Evolutionary conservation across 2,329 filamentous ascomycete species (phyloP), one percentile per base, ranked within the genome.

Genomic region (Fonsecaea nubica): DNA sequence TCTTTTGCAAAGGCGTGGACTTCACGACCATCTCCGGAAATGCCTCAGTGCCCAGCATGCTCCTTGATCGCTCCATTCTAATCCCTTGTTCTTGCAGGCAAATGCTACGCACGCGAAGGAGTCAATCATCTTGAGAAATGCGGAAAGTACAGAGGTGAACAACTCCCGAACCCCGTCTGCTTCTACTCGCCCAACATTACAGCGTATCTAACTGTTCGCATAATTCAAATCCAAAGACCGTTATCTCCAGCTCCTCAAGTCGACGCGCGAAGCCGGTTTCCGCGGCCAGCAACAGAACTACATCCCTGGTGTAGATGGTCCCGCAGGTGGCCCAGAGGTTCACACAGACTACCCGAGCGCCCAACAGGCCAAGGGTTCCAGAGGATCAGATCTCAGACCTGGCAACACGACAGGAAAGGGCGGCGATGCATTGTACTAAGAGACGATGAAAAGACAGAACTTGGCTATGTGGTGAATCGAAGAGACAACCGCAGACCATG

Each of bases 81-180:
- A 61, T 33, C 4, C 15, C 3, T n/a, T 30, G 9, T 15, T 4
- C 42, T 88, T 79, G 80, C 89, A 83, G 85, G 85, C 72, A 89
- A 88, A 80, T 90, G 87, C 79, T 90, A 90, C 79, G 80, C 82
- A 71, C 69, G 71, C 30, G 87, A 90, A 79, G 87, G 87, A 8
- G 86, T 89, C 62, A 89, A 89, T 75, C 87, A 90, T 77, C 77
- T 90, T 73, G 87, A 89, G 83, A 89, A 89, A 79, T 90, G 87
- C 75, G 87, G 86, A 72, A 82, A 83, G 75, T 78, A 89, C 79
- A 83, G 87, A 85, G 87, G 87, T 89, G 77, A 62, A 42, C 25
- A 15, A 15, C 4, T 6, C 52, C 36, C 10, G 78, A n/a, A 12
- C 10, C 35, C 50, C 52, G 45, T 15, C 30, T 36, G 33, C 35